Base-by-base conservation (phyloP, 2,329 filamentous ascomycete species). In the Pleomassaria siparia region DNA sequence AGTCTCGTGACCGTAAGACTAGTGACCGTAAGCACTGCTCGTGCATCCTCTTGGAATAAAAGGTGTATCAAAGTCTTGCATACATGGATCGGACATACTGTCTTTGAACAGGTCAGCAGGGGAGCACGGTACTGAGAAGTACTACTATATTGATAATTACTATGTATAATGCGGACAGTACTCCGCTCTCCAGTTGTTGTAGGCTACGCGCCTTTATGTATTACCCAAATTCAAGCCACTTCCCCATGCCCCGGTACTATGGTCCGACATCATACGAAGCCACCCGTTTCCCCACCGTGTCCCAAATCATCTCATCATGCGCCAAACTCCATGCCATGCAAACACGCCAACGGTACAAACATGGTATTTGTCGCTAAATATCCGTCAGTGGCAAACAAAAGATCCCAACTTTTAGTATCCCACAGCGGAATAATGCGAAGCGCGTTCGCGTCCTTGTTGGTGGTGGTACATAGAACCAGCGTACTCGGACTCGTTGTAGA, bases 401-500 rank as follows among this genome's bases (percentile, higher is more conserved):
- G 12, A n/a, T 22, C 10, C 4, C 35, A 4, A 15, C 21, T 25
- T 26, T 58, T 44, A 70, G n/a, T 69, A 61, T 9, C 64, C 66
- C 3, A 64, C 54, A 12, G 59, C 61, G 13, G 66, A 70, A 47
- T 70, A 70, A 46, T 70, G 67, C 26, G 66, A 70, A 24, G 62
- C 59, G 33, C 63, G 67, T 2, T 45, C 46, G 49, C 66, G 61
- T 5, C 59, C 63, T 43, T 64, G 64, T 43, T 64, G 64, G 37
- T 69, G 67, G 52, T 74, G 68, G 55, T 75, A 76, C 29, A 73
- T 51, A 42, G 72, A 74, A 53, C 75, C 79, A 2, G 80, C 74
- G 30, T 84, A 83, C 42, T 76, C 78, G 53, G 83, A 84, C 2
- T 81, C 81, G 54, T 86, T 84, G 71, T 91, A 94, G 37, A 87